Percentiles rank a stretch among this genome's conserved stretches.
Conservation (phyloP, 1,284 basidiomycete species). For the Abortiporus biennis region DNA sequence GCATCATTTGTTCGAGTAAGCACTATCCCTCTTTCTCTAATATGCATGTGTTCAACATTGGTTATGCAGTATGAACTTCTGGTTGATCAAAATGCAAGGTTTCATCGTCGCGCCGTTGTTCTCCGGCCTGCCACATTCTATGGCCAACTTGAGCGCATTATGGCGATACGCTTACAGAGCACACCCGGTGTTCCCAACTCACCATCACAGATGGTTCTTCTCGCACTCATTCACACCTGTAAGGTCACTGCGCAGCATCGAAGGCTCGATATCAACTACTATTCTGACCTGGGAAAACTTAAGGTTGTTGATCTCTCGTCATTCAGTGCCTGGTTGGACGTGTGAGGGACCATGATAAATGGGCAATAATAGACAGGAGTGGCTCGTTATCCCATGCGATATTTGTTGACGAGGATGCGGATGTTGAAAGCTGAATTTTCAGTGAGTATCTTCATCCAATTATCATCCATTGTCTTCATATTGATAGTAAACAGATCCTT, state of each 20-base stretch:
- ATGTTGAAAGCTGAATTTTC: too few species aligned
- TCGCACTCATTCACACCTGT: too few species aligned
- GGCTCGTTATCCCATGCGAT: slow-evolving; percentile 10
- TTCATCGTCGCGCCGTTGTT: not conserved
- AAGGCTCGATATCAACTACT: slow-evolving; percentile 14
- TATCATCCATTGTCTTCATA: too few species aligned
- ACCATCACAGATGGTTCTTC: too few species aligned
- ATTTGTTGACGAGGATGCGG: too few species aligned
- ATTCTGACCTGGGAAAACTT: not conserved
- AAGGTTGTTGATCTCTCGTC: slow-evolving; percentile 10
- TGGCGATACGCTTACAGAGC: not conserved
- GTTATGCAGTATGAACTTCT: slow-evolving; percentile 14
- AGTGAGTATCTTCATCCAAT: too few species aligned
- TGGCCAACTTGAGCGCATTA: slow-evolving; percentile 8
- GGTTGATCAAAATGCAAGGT: slow-evolving; percentile 10
- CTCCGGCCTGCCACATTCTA: slow-evolving; percentile 8
- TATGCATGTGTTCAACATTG: not conserved
- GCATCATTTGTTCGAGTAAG: slow-evolving; percentile 13
- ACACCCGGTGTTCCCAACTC: too few species aligned
- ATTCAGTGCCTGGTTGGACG: slow-evolving; percentile 12
- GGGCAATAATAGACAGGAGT: slow-evolving; percentile 12
- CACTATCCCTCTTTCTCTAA: not conserved
- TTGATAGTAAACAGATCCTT: too few species aligned
- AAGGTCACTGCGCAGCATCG: too few species aligned
- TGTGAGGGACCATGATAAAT: slow-evolving; percentile 1